phyloP scores from a whole-genome alignment of 1,139 yeast species.

The Waltiozyma solani region DNA sequence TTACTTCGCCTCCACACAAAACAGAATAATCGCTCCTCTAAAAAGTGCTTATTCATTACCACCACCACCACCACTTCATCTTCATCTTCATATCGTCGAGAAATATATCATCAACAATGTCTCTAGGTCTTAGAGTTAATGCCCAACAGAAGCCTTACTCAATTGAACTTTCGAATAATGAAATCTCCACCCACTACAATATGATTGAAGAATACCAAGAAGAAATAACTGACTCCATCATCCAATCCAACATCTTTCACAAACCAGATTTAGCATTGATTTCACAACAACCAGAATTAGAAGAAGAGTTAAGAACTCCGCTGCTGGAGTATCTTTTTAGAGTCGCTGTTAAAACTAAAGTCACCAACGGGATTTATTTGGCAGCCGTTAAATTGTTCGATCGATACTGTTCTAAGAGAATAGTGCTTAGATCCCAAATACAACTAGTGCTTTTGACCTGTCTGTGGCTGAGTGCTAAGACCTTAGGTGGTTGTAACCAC shows the following conservation, averaged over 20 bases:
- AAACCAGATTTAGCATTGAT: conserved; percentile 46
- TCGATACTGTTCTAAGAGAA: conserved; percentile 55
- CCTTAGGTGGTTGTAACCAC: conserved; percentile 64
- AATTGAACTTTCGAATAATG: conserved; percentile 37
- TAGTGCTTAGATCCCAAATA: conserved; percentile 50
- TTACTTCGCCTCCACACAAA: no score
- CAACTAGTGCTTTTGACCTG: conserved; percentile 59
- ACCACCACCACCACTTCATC: not conserved
- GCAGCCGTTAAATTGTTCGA: conserved; percentile 52
- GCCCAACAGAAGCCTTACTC: conserved; percentile 37
- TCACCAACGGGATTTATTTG: conserved; percentile 49
- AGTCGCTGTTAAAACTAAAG: conserved; percentile 47
- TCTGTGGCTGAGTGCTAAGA: conserved; percentile 54
- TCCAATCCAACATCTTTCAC: conserved; percentile 25
- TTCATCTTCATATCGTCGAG: not conserved
- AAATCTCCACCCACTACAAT: conserved; percentile 36
- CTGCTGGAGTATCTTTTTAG: conserved; percentile 50
- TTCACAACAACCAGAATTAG: conserved; percentile 55
- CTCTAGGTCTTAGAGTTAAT: conserved; percentile 25
- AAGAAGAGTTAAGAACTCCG: conserved; percentile 36
- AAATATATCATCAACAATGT: conserved; percentile 6
- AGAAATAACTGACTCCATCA: conserved; percentile 37
- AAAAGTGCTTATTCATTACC: no score
- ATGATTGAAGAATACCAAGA: conserved; percentile 41
- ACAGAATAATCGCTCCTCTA: no score